Percentiles rank a stretch among this genome's conserved stretches.
phyloP scores from a whole-genome alignment of 2,329 filamentous ascomycete species.

The Sporothrix sp. region DNA sequence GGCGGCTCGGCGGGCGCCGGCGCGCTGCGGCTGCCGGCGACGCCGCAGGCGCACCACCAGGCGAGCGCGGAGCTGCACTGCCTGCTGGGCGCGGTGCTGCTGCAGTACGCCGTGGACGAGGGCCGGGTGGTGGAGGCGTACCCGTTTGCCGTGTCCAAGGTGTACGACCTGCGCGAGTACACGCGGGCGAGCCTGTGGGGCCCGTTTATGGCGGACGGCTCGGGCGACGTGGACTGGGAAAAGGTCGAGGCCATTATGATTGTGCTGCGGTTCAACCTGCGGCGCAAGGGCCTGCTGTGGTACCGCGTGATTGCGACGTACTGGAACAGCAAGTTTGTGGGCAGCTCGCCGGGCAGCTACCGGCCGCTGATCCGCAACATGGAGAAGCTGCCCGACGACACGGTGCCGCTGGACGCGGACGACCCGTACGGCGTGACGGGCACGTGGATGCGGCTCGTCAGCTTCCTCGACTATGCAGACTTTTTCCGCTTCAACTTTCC shows the following conservation, averaged over 20 bases:
- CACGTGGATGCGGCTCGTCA: conserved; percentile 51
- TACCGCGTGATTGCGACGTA: conserved; percentile 39
- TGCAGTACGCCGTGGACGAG: conserved; percentile 25
- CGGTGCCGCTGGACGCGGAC: conserved; percentile 33
- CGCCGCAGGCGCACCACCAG: conserved; percentile 40
- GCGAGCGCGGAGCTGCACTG: conserved; percentile 61
- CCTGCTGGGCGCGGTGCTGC: conserved; percentile 53
- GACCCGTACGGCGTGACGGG: conserved; percentile 66
- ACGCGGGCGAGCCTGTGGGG: conserved; percentile 55
- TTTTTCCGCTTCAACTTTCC: conserved; percentile 64
- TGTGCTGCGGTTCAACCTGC: conserved; percentile 54
- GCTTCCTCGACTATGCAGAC: conserved; percentile 58
- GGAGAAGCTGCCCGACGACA: conserved; percentile 20
- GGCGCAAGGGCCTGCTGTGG: conserved; percentile 34
- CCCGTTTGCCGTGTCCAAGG: conserved; percentile 55
- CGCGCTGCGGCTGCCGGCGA: conserved; percentile 12
- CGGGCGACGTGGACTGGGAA: conserved; percentile 62
- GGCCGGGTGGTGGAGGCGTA: conserved; percentile 32
- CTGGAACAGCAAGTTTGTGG: conserved; percentile 48
- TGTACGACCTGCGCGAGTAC: conserved; percentile 67
- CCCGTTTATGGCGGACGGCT: conserved; percentile 57
- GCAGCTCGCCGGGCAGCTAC: conserved; percentile 44
- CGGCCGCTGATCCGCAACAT: conserved; percentile 28
- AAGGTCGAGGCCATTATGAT: conserved; percentile 64
- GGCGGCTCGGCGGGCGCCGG: neutral